Evolutionary conservation across 345 rosid genomes (phyloP).

Genomic region (Pseudoturritis turrita): DNA sequence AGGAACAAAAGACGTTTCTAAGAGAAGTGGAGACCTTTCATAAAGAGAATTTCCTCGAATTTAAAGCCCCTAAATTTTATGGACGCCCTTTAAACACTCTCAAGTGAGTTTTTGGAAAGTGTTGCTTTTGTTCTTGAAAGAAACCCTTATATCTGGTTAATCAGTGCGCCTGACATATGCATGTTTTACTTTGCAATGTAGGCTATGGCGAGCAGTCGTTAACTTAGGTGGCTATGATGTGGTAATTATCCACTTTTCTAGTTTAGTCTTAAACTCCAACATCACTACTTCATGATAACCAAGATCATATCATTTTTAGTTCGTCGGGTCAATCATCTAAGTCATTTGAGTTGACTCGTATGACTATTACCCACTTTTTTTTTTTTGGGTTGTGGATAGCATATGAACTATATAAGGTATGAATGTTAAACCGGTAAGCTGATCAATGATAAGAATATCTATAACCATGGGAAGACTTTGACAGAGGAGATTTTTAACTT

Average conservation of each 20-base stretch:
- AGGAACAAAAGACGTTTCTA: conserved; percentile 61
- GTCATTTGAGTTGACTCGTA: not conserved
- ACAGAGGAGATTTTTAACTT: not conserved
- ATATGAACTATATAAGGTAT: conserved; percentile 4
- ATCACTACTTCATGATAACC: conserved; percentile 8
- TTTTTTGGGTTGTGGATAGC: not conserved
- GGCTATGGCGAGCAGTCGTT: conserved; percentile 83
- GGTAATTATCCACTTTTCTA: conserved; percentile 42
- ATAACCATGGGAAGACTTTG: conserved; percentile 1
- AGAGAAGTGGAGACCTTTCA: conserved; percentile 66
- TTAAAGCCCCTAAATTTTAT: conserved; percentile 74
- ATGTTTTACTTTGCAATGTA: conserved; percentile 31
- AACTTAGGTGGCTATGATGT: conserved; percentile 84
- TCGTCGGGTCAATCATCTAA: not conserved
- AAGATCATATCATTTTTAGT: conserved; percentile 1
- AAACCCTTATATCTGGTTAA: not conserved
- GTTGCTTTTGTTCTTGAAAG: conserved; percentile 14
- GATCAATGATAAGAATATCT: not conserved
- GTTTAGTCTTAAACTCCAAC: not conserved
- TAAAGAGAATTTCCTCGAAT: conserved; percentile 55
- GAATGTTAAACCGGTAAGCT: not conserved
- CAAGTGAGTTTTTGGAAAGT: conserved; percentile 46
- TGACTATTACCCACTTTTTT: not conserved
- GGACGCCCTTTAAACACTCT: conserved; percentile 69
- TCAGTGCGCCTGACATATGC: conserved; percentile 11